Conservation (phyloP, 768 basidiomycete species). For the Russula earlei region DNA sequence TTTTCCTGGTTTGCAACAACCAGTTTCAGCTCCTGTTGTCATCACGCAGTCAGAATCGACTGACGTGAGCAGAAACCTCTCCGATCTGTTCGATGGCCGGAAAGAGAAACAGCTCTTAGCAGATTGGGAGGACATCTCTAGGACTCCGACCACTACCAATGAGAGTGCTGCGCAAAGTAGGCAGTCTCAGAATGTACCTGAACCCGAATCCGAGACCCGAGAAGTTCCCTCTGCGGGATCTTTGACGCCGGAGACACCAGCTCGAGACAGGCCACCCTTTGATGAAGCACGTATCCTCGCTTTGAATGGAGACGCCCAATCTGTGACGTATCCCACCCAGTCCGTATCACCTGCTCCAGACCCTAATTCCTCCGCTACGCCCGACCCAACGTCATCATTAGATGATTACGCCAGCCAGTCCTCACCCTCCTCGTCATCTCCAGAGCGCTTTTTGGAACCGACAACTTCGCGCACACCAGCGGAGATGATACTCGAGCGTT, state of each 20-base stretch:
- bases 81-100: constrained; percentile 49
- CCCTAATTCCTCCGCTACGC: constrained; percentile 53
- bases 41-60: constrained; percentile 28
- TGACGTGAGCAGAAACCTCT: constrained; percentile 48
- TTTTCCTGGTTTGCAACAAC: constrained; percentile 11
- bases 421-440: constrained; percentile 65
- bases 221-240: constrained; percentile 4
- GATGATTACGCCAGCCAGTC: constrained; percentile 62
- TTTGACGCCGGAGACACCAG: constrained; percentile 11
- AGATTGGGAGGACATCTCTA: constrained; percentile 59
- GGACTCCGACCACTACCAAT: constrained; percentile 40
- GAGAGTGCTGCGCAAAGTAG: constrained; percentile 29
- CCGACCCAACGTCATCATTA: constrained; percentile 69
- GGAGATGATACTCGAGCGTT: constrained; percentile 49
- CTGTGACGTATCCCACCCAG: constrained; percentile 29
- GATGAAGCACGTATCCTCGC: constrained; percentile 1
- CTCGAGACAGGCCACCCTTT: background rate
- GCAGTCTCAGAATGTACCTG: constrained; percentile 23
- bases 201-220: constrained; percentile 19
- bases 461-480: constrained; percentile 34
- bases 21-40: constrained; percentile 27
- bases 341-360: constrained; percentile 35
- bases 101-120: constrained; percentile 47
- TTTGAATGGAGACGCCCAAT: constrained; percentile 16
- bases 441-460: constrained; percentile 46